phyloP scores from a whole-genome alignment of 2,329 filamentous ascomycete species.

The Hymenoscyphus fraxineus region DNA sequence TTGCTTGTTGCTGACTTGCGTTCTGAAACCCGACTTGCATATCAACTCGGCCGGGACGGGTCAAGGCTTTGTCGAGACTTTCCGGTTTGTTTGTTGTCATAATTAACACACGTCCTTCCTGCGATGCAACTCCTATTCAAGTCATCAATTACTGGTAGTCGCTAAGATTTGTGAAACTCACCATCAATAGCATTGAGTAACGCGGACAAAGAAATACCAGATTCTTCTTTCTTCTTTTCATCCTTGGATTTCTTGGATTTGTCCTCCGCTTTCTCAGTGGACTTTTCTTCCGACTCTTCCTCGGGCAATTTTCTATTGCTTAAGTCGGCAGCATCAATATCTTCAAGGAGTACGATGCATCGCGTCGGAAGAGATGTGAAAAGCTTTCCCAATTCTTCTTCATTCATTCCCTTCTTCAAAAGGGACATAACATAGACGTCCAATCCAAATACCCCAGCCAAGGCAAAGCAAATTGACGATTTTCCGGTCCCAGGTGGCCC shows the following conservation, averaged over 20 bases:
- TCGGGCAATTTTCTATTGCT: conserved; percentile 42
- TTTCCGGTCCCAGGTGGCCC: conserved; percentile 81
- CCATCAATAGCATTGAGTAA: conserved; percentile 67
- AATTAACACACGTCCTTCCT: conserved; percentile 64
- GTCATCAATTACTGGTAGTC: background rate
- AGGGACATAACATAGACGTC: conserved; percentile 69
- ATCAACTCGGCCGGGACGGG: conserved; percentile 61
- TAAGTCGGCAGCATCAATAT: conserved; percentile 70
- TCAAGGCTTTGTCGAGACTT: conserved; percentile 56
- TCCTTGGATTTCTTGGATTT: conserved; percentile 11
- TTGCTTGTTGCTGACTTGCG: conserved; percentile 18
- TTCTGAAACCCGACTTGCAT: conserved; percentile 52
- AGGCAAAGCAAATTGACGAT: conserved; percentile 65
- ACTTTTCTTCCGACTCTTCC: conserved; percentile 8
- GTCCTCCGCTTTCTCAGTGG: conserved; percentile 3
- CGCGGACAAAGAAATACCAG: conserved; percentile 54
- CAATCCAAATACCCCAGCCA: conserved; percentile 67
- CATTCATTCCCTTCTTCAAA: conserved; percentile 57
- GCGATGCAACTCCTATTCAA: conserved; percentile 48
- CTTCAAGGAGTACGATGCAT: conserved; percentile 71
- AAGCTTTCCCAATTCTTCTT: conserved; percentile 61
- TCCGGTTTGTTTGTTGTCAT: conserved; percentile 69
- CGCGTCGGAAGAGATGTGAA: conserved; percentile 65
- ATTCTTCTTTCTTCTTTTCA: conserved; percentile 7
- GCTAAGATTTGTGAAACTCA: background rate